Evolutionary conservation across 805 yeast species (phyloP), one percentile per base, ranked within the genome.

Genomic region (Lachancea thermotolerans): DNA sequence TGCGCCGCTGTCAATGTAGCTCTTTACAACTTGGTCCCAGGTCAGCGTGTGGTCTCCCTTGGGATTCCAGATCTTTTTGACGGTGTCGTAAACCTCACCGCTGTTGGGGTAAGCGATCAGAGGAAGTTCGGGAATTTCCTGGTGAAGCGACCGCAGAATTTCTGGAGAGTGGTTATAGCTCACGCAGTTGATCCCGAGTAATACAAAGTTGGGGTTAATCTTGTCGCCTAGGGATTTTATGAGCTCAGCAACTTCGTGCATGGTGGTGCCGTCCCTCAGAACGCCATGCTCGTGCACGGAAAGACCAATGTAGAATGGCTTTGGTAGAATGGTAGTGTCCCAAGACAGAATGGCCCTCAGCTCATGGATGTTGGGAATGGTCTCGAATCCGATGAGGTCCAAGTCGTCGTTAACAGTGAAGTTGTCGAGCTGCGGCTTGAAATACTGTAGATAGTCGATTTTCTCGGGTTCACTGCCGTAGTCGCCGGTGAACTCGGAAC

Each of bases 111-210:
- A 85, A 2, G 78, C 72, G 2, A 82, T 59, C 27, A 82, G 55
- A 3, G 79, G 77, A 15, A 52, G 42, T 0, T 47, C 48, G 5
- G 62, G 64, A 8, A 57, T 30, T 12, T 34, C 49, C 28, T 39
- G 31, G 32, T 52, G 57, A n/a, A 59, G 45, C 2, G 48, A 27
- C 18, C 51, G 45, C 16, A 81, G 56, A 44, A 79, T 73, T 1
- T 54, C 57, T 0, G 64, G 49, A 1, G 82, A 73, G 14, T 57
- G 53, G 10, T 62, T 55, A 41, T 71, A 71, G 17, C 76, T 72
- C 35, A 82, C 75, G 60, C 95, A 86, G 55, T 86, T 86, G 46
- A 80, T 76, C 0, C 95, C 95, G 15, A 82, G 57, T 0, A 78
- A 78, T 3, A 76, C 30, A 37, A 76, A 61, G 39, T 65, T 58